Evolutionary conservation across 2,329 filamentous ascomycete species (phyloP), one percentile per base, ranked within the genome.

Genomic region (Fusarium nematophilum): DNA sequence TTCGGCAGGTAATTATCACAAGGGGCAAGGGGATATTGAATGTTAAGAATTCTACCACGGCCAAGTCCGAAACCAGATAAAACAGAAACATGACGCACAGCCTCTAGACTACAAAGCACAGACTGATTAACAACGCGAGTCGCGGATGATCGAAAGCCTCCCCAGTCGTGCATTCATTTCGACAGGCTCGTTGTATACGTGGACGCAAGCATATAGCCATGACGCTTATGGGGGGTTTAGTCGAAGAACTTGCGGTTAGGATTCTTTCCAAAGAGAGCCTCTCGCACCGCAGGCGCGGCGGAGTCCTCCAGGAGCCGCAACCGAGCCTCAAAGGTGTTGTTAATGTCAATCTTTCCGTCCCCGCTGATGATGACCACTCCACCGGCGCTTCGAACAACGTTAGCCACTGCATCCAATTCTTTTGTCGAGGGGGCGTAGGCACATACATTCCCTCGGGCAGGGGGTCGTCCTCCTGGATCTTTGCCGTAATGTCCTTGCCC

Each of bases 281-380:
- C 86, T 72, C 95, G 86, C 71, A 99, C 89, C 37, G 88, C 88
- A 11, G 95, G 95, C 54, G 97, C 86, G 45, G 92, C 91, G 66
- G 91, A 90, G 53, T 89, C 88, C 79, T 97, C 90, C 64, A 98
- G 86, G 58, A 98, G 83, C 71, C 85, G 86, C 77, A 99, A 83
- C 66, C 95, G 89, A 74, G 96, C 91, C 75, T 98, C 95, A 68
- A 98, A 91, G 50, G 95, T 98, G 83, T 99, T 98, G 86, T 97
- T 93, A 77, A 99, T 94, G 71, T 97, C 93, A 75, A 99, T 98
- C 84, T 94, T 97, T 75, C 95, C 95, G 64, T 83, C 84, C 66
- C 90, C 89, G 64, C 93, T 92, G 50, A 96, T 79, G 64, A 99
- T 87, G 54, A 86, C 76, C 53, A 96, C 83, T 70, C 95, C 95